Evolutionary conservation across 352 stramenopile species (phyloP).

Genomic region (Globisporangium radiosum): DNA sequence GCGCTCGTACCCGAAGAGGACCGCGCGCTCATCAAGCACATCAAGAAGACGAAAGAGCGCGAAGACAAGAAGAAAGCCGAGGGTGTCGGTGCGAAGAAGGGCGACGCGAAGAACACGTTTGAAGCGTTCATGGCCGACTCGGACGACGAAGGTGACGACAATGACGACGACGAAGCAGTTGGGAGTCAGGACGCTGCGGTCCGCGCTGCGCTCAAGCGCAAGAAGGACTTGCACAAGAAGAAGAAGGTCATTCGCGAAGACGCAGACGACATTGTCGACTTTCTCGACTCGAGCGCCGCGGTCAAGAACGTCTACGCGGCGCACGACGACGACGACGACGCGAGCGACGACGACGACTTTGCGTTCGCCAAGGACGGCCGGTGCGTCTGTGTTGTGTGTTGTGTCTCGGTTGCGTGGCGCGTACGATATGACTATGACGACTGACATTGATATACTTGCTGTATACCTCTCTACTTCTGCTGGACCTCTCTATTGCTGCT

Average conservation of each 20-base stretch:
- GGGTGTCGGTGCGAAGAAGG: constrained; percentile 42
- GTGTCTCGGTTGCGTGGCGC: not conserved
- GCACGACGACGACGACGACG: constrained; percentile 31
- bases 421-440: not conserved
- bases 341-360: constrained; percentile 81
- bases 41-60: constrained; percentile 93
- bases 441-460: constrained; percentile 7
- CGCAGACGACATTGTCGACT: constrained; percentile 90
- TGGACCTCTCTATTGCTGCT: too few species aligned
- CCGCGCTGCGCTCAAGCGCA: constrained; percentile 68
- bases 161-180: constrained; percentile 55
- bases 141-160: constrained; percentile 73
- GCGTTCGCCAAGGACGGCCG: constrained; percentile 90
- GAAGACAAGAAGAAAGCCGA: constrained; percentile 86
- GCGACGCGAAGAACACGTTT: constrained; percentile 32
- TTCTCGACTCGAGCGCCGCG: constrained; percentile 86
- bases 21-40: constrained; percentile 90
- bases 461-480: constrained; percentile 2
- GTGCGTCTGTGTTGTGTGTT: constrained; percentile 33
- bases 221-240: constrained; percentile 69
- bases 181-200: constrained; percentile 74
- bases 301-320: constrained; percentile 83
- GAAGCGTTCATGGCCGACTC: constrained; percentile 82
- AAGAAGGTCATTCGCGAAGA: constrained; percentile 76
- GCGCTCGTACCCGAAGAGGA: constrained; percentile 88